phyloP scores from a whole-genome alignment of 345 rosid species.

The Mercurialis annua region DNA sequence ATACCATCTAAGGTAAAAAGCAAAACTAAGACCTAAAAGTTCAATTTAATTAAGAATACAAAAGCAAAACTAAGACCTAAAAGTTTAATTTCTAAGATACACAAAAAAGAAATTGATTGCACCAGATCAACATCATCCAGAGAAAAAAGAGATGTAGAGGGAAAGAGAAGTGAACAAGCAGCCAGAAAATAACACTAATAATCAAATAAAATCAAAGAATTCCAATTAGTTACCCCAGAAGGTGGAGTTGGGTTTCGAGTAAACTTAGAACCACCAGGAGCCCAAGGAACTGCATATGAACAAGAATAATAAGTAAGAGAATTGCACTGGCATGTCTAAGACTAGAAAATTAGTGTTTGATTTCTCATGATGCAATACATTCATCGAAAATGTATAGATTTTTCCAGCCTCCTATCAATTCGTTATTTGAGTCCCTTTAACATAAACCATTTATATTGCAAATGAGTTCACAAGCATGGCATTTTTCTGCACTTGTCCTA shows the following conservation, averaged over 20 bases:
- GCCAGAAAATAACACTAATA: conserved; percentile 9
- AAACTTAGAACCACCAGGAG: conserved; percentile 96
- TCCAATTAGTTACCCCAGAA: conserved; percentile 56
- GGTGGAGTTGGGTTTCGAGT: conserved; percentile 95
- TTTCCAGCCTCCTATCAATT: too few relatives aligned
- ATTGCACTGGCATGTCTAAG: background rate
- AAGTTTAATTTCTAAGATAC: background rate
- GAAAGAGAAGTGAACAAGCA: conserved; percentile 1
- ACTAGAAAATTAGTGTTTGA: background rate
- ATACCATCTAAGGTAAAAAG: background rate
- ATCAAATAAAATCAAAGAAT: background rate
- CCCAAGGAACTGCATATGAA: conserved; percentile 83
- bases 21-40: background rate
- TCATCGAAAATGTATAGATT: background rate
- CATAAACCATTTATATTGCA: too few relatives aligned
- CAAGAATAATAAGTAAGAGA: conserved; percentile 17
- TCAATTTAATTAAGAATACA: background rate
- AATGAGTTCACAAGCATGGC: background rate
- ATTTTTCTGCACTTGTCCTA: background rate
- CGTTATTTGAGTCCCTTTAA: background rate
- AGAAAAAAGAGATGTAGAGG: background rate
- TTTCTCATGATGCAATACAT: background rate
- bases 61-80: background rate
- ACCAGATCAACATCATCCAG: background rate
- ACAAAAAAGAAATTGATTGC: background rate